These are phyloP conservation scores for Hippophae rhamnoides DNA, from an alignment of 306 rosid genomes.

Conservation along the genomic window DNA sequence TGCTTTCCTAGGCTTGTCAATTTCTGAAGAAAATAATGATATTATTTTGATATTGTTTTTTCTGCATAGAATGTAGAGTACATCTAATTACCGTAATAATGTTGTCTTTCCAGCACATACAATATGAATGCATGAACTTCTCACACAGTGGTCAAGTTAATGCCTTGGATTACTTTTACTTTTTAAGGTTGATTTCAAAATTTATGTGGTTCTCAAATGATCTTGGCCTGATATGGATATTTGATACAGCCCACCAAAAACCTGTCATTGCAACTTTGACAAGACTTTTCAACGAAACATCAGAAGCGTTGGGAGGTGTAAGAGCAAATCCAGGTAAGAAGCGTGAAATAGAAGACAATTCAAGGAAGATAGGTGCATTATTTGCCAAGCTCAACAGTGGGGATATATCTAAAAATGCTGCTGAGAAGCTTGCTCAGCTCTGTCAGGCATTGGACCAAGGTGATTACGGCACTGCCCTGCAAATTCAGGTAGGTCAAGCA, in stretches of 20 bases:
- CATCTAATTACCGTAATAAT: too few relatives aligned
- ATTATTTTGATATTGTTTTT: too few relatives aligned
- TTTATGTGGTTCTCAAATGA: background rate
- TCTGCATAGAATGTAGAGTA: too few relatives aligned
- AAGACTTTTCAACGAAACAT: conserved; percentile 88
- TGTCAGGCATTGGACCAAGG: conserved; percentile 82
- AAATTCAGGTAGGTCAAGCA: conserved; percentile 54
- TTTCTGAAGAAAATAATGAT: too few relatives aligned
- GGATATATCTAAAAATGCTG: conserved; percentile 86
- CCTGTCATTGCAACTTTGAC: conserved; percentile 67
- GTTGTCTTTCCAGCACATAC: too few relatives aligned
- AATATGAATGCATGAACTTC: too few relatives aligned
- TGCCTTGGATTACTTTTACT: too few relatives aligned
- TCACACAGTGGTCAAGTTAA: too few relatives aligned
- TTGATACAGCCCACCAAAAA: conserved; percentile 51
- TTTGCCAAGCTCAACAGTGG: conserved; percentile 80
- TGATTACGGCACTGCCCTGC: conserved; percentile 67
- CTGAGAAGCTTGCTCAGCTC: conserved; percentile 80
- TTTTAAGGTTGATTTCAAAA: background rate
- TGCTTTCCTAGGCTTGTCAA: too few relatives aligned
- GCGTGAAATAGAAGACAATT: conserved; percentile 97
- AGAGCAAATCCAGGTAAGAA: conserved; percentile 87
- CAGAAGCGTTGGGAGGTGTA: conserved; percentile 82
- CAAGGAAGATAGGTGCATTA: conserved; percentile 82
- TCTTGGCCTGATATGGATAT: conserved; percentile 9